phyloP scores from a whole-genome alignment of 2,329 filamentous ascomycete genomes.

The Monilinia fructicola region DNA sequence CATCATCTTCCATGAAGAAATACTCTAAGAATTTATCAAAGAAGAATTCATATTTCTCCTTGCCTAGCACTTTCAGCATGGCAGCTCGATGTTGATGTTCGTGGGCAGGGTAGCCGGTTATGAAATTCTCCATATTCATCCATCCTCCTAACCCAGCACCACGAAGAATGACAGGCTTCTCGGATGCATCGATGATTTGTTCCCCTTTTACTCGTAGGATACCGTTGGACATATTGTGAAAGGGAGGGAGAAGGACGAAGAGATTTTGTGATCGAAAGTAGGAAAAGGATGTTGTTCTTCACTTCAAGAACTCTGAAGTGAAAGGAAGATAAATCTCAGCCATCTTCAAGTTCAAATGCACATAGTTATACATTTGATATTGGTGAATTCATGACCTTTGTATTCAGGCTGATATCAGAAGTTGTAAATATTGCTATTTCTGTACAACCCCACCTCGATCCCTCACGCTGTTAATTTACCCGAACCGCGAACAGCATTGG shows the following conservation, averaged over 20 bases:
- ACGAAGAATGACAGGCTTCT: constrained; percentile 42
- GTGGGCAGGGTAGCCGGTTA: constrained; percentile 60
- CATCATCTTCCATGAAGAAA: constrained; percentile 60
- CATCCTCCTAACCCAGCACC: constrained; percentile 46
- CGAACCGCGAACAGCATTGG: background rate
- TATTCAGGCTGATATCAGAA: constrained; percentile 21
- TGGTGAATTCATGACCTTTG: constrained; percentile 2
- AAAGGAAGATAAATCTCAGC: background rate
- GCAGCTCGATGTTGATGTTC: constrained; percentile 56
- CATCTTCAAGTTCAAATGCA: background rate
- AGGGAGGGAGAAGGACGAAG: background rate
- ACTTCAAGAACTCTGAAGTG: background rate
- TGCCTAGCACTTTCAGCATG: constrained; percentile 53
- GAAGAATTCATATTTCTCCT: constrained; percentile 59
- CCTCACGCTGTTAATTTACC: constrained; percentile 14
- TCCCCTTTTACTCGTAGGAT: constrained; percentile 42
- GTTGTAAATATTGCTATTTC: constrained; percentile 11
- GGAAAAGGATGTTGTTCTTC: background rate
- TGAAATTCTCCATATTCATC: constrained; percentile 61
- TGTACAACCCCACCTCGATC: constrained; percentile 13
- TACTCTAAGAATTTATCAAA: constrained; percentile 51
- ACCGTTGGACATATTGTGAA: constrained; percentile 32
- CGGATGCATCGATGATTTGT: constrained; percentile 41
- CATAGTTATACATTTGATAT: background rate
- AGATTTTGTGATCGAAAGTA: background rate